Evolutionary conservation across 2,329 filamentous ascomycete genomes (phyloP).

Genomic region (Rhynchosporium graminicola): DNA sequence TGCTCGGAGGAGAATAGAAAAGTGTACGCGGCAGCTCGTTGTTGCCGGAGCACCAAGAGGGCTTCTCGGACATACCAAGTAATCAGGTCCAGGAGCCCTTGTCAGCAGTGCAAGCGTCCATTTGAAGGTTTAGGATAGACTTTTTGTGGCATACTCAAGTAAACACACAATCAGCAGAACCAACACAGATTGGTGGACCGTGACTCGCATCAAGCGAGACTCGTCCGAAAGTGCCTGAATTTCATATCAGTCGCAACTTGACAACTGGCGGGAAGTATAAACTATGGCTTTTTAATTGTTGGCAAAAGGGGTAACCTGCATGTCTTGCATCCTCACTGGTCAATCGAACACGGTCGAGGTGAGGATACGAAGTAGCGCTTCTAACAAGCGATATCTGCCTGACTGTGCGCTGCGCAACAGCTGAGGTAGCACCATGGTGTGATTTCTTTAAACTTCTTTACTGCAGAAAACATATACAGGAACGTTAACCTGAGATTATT

Average conservation of each 20-base stretch:
- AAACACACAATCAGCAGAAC: neutral
- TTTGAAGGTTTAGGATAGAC: neutral
- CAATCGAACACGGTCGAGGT: no score
- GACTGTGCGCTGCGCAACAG: conserved; percentile 3
- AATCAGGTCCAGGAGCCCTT: neutral
- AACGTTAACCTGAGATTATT: no score
- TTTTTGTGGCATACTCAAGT: neutral
- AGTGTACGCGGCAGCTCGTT: conserved; percentile 5
- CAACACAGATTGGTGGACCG: neutral
- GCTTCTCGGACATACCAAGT: neutral
- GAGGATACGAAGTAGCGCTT: no score
- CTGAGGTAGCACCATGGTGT: conserved; percentile 5
- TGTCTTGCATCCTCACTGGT: no score
- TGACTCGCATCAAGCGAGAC: no score
- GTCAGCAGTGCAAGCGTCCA: neutral
- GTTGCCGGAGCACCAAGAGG: neutral
- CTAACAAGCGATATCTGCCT: neutral
- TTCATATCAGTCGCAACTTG: no score
- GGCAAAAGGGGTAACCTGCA: no score
- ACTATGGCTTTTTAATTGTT: no score
- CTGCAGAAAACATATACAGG: neutral
- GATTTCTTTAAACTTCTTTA: neutral
- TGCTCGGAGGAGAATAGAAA: neutral
- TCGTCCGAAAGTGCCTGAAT: no score
- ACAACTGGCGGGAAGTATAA: no score